phyloP scores from a whole-genome alignment of 2,329 filamentous ascomycete species.

The Cadophora sp. region DNA sequence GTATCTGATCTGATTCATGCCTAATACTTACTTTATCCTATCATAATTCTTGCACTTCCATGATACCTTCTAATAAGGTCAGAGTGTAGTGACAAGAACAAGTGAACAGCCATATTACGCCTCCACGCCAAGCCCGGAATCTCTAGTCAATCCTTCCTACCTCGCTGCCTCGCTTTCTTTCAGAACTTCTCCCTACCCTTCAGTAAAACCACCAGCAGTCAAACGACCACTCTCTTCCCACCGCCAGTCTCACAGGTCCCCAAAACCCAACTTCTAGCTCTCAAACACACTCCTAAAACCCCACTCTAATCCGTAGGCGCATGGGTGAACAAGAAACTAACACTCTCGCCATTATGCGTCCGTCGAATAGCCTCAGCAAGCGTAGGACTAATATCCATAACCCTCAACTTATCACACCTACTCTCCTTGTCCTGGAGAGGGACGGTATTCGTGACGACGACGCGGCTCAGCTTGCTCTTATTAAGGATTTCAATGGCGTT shows the following conservation, averaged over 20 bases:
- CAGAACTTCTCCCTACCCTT: background rate
- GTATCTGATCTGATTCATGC: too few relatives aligned
- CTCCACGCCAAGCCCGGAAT: background rate
- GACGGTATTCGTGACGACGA: conserved; percentile 92
- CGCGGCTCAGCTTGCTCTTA: conserved; percentile 73
- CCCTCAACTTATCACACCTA: conserved; percentile 79
- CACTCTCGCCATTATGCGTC: conserved; percentile 72
- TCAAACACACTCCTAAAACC: background rate
- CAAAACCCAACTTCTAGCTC: background rate
- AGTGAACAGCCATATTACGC: conserved; percentile 40
- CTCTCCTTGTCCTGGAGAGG: conserved; percentile 82
- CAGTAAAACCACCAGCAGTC: background rate
- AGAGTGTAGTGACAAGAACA: too few relatives aligned
- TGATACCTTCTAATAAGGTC: too few relatives aligned
- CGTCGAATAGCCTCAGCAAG: conserved; percentile 73
- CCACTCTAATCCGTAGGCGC: conserved; percentile 56
- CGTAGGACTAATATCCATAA: conserved; percentile 90
- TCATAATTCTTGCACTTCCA: too few relatives aligned
- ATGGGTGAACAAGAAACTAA: conserved; percentile 73
- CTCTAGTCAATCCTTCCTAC: background rate
- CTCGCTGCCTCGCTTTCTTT: background rate
- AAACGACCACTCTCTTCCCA: background rate
- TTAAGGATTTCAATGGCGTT: conserved; percentile 80
- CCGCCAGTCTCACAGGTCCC: too few relatives aligned
- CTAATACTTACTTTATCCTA: too few relatives aligned